Conservation (phyloP, 2,329 filamentous ascomycete genomes). For the Dactylella cylindrospora region DNA sequence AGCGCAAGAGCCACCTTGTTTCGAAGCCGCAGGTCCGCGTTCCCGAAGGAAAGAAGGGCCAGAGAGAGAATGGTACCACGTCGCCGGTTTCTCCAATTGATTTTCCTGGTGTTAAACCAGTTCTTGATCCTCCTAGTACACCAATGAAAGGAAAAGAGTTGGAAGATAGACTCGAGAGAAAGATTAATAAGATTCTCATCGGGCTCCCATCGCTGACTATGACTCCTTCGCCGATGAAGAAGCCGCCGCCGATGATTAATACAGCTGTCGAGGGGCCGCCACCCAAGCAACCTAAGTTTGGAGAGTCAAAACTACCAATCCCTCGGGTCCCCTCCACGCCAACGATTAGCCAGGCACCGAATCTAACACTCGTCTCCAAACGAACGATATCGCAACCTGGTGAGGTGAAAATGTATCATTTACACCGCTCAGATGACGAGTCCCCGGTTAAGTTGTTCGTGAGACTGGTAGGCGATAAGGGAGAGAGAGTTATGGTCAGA, state of each 20-base stretch:
- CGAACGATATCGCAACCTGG: conserved; percentile 50
- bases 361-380: conserved; percentile 54
- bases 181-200: conserved; percentile 47
- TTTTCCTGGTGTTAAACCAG: conserved; percentile 22
- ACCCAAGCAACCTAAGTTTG: conserved; percentile 47
- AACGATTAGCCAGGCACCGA: conserved; percentile 54
- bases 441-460: conserved; percentile 94
- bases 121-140: conserved; percentile 30
- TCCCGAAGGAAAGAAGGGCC: not conserved
- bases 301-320: conserved; percentile 53
- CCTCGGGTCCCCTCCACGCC: conserved; percentile 49
- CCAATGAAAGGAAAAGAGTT: conserved; percentile 41
- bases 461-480: conserved; percentile 82
- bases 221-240: conserved; percentile 43
- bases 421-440: conserved; percentile 78
- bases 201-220: conserved; percentile 46
- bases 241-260: conserved; percentile 26
- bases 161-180: conserved; percentile 46
- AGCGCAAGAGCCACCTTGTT: conserved; percentile 35
- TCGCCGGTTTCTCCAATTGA: conserved; percentile 31
- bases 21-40: conserved; percentile 9
- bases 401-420: conserved; percentile 88
- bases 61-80: conserved; percentile 5
- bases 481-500: conserved; percentile 94
- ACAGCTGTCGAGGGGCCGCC: conserved; percentile 12